phyloP scores from a whole-genome alignment of 1,284 basidiomycete species.

The Irpex sp. region DNA sequence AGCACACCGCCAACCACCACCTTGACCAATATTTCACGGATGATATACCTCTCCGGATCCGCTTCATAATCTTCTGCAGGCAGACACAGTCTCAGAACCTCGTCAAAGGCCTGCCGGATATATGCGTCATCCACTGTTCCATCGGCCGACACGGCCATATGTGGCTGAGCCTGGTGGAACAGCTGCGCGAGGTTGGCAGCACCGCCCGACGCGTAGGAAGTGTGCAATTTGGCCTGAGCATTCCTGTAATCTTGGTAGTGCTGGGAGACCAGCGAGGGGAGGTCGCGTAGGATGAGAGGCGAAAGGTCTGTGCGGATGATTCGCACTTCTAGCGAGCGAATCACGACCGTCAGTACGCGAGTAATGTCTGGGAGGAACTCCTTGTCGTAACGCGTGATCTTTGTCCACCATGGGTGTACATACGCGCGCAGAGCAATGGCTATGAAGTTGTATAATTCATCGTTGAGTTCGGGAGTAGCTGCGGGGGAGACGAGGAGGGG shows the following conservation, averaged over 20 bases:
- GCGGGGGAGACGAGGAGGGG: constrained; percentile 41
- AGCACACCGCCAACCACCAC: constrained; percentile 61
- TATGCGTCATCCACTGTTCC: constrained; percentile 68
- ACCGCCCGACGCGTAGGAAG: constrained; percentile 64
- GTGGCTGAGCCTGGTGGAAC: constrained; percentile 74
- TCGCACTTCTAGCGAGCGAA: constrained; percentile 57
- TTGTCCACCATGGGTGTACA: constrained; percentile 79
- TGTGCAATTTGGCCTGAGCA: constrained; percentile 52
- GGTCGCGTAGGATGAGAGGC: constrained; percentile 50
- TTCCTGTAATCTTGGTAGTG: constrained; percentile 72
- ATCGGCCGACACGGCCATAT: constrained; percentile 66
- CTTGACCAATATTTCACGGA: constrained; percentile 74
- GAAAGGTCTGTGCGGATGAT: constrained; percentile 49
- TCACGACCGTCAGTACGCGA: constrained; percentile 48
- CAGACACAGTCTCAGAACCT: constrained; percentile 59
- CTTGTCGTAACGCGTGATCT: constrained; percentile 75
- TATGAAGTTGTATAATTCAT: constrained; percentile 71
- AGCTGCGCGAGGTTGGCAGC: constrained; percentile 53
- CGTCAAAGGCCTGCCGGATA: constrained; percentile 68
- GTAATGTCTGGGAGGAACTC: constrained; percentile 72
- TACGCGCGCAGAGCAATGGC: constrained; percentile 72
- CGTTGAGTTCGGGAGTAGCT: constrained; percentile 49
- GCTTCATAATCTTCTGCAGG: constrained; percentile 65
- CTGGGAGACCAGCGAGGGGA: constrained; percentile 60
- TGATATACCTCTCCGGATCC: constrained; percentile 66